Evolutionary conservation across 2,329 filamentous ascomycete genomes (phyloP), one percentile per base, ranked within the genome.

Genomic region (Curvularia sp.): DNA sequence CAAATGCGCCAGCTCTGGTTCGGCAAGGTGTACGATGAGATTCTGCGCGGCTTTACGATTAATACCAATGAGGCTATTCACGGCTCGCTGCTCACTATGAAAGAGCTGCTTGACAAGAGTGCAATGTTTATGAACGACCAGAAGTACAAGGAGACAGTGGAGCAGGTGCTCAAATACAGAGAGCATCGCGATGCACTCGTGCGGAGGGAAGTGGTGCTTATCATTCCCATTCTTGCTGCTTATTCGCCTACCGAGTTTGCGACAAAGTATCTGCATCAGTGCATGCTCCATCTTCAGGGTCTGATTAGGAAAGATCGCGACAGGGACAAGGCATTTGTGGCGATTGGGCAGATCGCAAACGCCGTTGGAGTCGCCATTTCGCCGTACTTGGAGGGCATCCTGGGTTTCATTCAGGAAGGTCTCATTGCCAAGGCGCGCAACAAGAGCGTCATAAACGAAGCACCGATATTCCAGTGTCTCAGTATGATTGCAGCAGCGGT

Each of bases 71-170:
- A 99, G 76, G 90, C 88, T 59, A 89, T 96, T 42, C 96, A 99
- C 74, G 95, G 92, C n/a, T 97, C 94, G 1, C 84, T 99, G 41
- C 84, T 99, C 20, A 93, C 96, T 1, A 85, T 98, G 70, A 96
- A 94, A 76, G 94, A 98, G 79, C 85, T 99, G 48, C 86, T 99
- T 18, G 87, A 95, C 63, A 94, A 97, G 75, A 95, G 95, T 53
- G 93, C 93, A 68, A 99, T 99, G 94, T 99, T 96, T 78, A 98
- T 99, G 95, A 93, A 97, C 71, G 91, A 93, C 39, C 88, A 93
- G 41, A 78, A 79, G 73, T 99, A 98, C 77, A 87, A 89, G 58
- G 92, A 96, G 68, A 89, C 92, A 10, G 98, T 94, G 75, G 95
- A 99, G 62, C 93, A 95, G 63, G 91, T 97, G 35, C 88, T 94